Percentiles rank a stretch among this genome's conserved stretches.
phyloP scores from a whole-genome alignment of 73 alveolate species.

The Symbiodinium pilosum region DNA sequence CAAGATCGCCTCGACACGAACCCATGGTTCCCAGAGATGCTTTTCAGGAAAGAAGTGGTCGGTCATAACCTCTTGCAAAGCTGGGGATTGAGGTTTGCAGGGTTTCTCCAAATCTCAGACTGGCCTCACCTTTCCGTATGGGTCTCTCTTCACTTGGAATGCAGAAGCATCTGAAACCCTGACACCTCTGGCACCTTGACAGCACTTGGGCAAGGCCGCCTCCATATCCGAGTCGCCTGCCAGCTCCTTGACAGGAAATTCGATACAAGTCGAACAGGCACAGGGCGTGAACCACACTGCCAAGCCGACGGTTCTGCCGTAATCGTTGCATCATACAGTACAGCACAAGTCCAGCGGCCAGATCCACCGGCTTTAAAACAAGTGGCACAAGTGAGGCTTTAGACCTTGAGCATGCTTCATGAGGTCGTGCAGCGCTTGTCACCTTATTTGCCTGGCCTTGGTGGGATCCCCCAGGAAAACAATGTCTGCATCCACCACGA shows the following conservation, averaged over 20 bases:
- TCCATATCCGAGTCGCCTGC: slow-evolving; percentile 51
- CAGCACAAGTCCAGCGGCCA: too few species aligned
- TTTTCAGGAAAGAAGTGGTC: slow-evolving; percentile 81
- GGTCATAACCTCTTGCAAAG: slow-evolving; percentile 53
- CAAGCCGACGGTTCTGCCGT: too few species aligned
- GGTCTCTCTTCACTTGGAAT: too few species aligned
- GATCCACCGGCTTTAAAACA: too few species aligned
- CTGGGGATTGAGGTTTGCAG: too few species aligned
- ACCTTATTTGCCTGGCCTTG: neutral
- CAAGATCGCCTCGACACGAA: slow-evolving; percentile 69
- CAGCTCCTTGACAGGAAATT: neutral
- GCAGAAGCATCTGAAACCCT: too few species aligned
- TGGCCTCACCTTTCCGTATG: neutral
- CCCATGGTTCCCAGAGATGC: slow-evolving; percentile 92
- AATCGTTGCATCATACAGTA: too few species aligned
- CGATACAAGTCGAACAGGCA: neutral
- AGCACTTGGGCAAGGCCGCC: neutral
- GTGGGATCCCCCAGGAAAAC: slow-evolving; percentile 68
- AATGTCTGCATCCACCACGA: slow-evolving; percentile 79
- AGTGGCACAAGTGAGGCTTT: too few species aligned
- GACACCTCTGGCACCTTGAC: neutral
- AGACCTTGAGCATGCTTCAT: too few species aligned
- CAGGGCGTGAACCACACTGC: too few species aligned
- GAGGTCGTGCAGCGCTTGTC: too few species aligned
- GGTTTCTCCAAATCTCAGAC: neutral